These are phyloP conservation scores for Lachancea sp. DNA, from an alignment of 805 yeast genomes.

Conservation along the genomic window DNA sequence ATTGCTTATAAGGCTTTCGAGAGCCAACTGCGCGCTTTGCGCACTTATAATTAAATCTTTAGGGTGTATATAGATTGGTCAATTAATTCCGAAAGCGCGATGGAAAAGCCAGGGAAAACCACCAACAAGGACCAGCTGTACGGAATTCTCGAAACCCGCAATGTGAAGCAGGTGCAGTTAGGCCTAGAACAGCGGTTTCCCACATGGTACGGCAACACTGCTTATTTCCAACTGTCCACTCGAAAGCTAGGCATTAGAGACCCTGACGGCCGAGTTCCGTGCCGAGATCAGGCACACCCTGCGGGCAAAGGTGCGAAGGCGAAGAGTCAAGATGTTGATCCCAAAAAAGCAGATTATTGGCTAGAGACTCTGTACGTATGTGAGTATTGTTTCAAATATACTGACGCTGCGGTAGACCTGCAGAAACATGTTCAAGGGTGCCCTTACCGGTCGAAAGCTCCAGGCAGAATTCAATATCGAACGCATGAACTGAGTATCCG, in stretches of 20 bases:
- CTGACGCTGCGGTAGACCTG: constrained; percentile 42
- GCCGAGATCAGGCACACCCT: background rate
- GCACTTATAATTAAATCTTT: too few species aligned
- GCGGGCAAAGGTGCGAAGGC: background rate
- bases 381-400: constrained; percentile 77
- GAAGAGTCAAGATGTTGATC: background rate
- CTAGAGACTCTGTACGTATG: constrained; percentile 63
- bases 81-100: too few species aligned
- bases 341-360: constrained; percentile 37
- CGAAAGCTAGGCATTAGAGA: constrained; percentile 41
- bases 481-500: constrained; percentile 53
- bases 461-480: constrained; percentile 66
- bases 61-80: background rate
- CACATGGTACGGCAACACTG: constrained; percentile 87
- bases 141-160: constrained; percentile 56
- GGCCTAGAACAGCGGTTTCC: constrained; percentile 57
- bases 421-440: constrained; percentile 47
- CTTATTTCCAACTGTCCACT: constrained; percentile 54
- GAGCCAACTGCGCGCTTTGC: too few species aligned
- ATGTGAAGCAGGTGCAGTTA: constrained; percentile 57
- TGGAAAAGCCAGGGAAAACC: constrained; percentile 3
- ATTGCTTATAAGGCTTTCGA: too few species aligned
- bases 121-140: constrained; percentile 39
- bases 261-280: constrained; percentile 14
- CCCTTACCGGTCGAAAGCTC: constrained; percentile 36